phyloP scores from a whole-genome alignment of 805 yeast genomes.

The Candida insectorum region DNA sequence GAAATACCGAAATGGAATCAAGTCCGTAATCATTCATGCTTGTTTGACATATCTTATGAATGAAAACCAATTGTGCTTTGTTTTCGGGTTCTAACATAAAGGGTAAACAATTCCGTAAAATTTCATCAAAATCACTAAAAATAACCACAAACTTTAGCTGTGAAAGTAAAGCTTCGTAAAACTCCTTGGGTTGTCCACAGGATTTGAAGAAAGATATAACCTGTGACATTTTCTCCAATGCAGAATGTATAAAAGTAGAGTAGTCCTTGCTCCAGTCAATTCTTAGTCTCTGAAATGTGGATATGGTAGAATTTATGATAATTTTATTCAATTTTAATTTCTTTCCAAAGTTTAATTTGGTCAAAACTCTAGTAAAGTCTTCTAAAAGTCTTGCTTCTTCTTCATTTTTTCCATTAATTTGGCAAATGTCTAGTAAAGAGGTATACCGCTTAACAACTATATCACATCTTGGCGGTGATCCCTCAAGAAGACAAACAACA shows the following conservation, averaged over 20 bases:
- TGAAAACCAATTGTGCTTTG: slow-evolving; percentile 12
- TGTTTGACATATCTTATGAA: slow-evolving; percentile 18
- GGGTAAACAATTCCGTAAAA: slow-evolving; percentile 19
- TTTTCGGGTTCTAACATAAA: slow-evolving; percentile 12
- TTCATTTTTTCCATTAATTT: slow-evolving; percentile 8
- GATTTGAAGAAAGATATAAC: slow-evolving; percentile 19
- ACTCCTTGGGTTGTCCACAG: slow-evolving; percentile 15
- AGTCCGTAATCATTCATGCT: slow-evolving; percentile 17
- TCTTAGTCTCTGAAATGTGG: slow-evolving; percentile 14
- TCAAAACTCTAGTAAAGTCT: slow-evolving; percentile 16
- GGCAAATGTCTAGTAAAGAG: slow-evolving; percentile 6
- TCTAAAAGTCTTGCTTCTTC: slow-evolving; percentile 5
- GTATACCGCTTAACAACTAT: slow-evolving; percentile 11
- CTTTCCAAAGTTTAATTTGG: slow-evolving; percentile 18
- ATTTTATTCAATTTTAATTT: slow-evolving; percentile 12
- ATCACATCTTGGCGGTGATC: slow-evolving; percentile 2
- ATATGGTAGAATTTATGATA: slow-evolving; percentile 12
- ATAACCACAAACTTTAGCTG: slow-evolving; percentile 29
- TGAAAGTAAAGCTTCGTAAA: slow-evolving; percentile 16
- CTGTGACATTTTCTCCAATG: slow-evolving; percentile 12
- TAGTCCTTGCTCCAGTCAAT: slow-evolving; percentile 14
- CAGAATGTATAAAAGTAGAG: slow-evolving; percentile 14
- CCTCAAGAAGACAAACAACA: slow-evolving; percentile 13
- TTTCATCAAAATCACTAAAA: slow-evolving; percentile 21
- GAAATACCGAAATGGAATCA: slow-evolving; percentile 18